Conservation (phyloP, 768 basidiomycete species). For the Hygrocybe punicea region DNA sequence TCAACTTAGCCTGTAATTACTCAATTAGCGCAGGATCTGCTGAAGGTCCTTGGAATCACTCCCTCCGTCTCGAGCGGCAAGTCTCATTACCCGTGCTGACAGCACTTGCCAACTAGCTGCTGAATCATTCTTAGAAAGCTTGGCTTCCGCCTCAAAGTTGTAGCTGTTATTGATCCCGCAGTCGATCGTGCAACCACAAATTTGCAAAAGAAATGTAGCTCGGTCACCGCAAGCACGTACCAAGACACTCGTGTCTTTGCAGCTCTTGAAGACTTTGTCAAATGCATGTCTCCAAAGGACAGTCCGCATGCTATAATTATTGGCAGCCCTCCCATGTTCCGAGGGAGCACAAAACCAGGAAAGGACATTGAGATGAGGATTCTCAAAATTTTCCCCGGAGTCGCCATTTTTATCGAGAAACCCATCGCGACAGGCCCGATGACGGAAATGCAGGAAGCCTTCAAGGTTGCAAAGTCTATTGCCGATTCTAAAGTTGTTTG, state of each 20-base stretch:
- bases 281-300: conserved; percentile 54
- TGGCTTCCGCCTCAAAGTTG: conserved; percentile 91
- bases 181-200: conserved; percentile 74
- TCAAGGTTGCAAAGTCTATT: conserved; percentile 70
- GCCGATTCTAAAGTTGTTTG: conserved; percentile 69
- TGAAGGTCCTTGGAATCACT: conserved; percentile 92
- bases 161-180: conserved; percentile 90
- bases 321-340: conserved; percentile 91
- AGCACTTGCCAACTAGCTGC: conserved; percentile 54
- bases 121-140: conserved; percentile 62
- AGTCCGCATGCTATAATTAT: conserved; percentile 81
- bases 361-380: conserved; percentile 87
- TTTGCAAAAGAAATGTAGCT: conserved; percentile 86
- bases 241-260: conserved; percentile 81
- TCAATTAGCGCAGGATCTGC: conserved; percentile 56
- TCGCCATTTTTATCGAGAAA: conserved; percentile 90
- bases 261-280: conserved; percentile 81
- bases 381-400: conserved; percentile 81
- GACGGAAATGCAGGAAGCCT: conserved; percentile 63
- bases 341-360: conserved; percentile 70
- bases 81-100: conserved; percentile 20
- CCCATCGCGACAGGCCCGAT: conserved; percentile 80
- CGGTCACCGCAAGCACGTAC: conserved; percentile 93
- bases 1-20: background rate
- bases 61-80: conserved; percentile 85